Evolutionary conservation across 2,329 filamentous ascomycete species (phyloP).

Genomic region (Rutstroemia sp.): DNA sequence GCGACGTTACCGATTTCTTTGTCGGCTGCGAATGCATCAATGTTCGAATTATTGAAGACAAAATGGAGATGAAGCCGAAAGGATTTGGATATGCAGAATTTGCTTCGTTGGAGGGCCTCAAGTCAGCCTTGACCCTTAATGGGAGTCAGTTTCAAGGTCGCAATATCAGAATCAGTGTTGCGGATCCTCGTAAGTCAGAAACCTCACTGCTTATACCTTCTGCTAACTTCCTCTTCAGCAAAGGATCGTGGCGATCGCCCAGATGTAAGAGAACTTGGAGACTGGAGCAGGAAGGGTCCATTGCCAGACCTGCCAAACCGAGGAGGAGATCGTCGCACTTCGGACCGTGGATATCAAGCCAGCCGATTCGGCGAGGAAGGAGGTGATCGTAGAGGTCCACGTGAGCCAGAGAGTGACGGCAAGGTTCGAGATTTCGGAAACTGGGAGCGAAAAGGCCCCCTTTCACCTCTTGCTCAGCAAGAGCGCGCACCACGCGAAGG

Average conservation of each 20-base stretch:
- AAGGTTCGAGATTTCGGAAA: constrained; percentile 75
- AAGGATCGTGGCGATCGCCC: constrained; percentile 63
- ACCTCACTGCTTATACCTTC: constrained; percentile 7
- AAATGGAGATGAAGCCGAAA: constrained; percentile 87
- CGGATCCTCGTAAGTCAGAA: constrained; percentile 82
- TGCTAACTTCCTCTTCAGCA: constrained; percentile 43
- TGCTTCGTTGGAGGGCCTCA: constrained; percentile 75
- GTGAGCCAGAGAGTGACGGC: constrained; percentile 61
- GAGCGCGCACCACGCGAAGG: constrained; percentile 50
- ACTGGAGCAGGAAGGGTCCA: constrained; percentile 92
- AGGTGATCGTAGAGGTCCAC: constrained; percentile 62
- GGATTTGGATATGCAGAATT: constrained; percentile 99
- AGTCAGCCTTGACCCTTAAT: constrained; percentile 80
- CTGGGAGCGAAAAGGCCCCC: constrained; percentile 92
- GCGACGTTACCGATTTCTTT: constrained; percentile 82
- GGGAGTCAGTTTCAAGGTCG: constrained; percentile 79
- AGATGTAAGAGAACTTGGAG: constrained; percentile 73
- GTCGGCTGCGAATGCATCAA: constrained; percentile 76
- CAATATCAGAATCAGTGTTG: constrained; percentile 87
- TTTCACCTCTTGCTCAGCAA: constrained; percentile 60
- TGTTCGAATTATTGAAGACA: constrained; percentile 95
- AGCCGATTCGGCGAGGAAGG: constrained; percentile 41
- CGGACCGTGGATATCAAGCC: constrained; percentile 39
- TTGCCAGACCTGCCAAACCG: constrained; percentile 63
- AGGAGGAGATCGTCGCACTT: constrained; percentile 40